Conservation (phyloP, 176 grass and related monocot genomes). For the Cenchrus americanus region DNA sequence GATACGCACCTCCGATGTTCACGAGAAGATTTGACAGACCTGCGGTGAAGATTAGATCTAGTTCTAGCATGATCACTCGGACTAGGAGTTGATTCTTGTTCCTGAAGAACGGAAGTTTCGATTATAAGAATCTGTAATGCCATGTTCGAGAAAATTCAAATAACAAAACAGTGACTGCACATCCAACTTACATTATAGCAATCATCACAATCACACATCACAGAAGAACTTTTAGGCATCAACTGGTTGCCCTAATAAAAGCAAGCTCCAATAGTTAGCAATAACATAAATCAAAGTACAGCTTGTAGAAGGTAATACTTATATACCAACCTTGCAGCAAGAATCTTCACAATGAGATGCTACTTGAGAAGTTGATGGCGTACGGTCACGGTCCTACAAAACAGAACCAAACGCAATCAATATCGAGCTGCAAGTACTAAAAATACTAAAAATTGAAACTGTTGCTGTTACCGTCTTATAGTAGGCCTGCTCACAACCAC, state of each 20-base stretch:
- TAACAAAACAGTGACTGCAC: neutral
- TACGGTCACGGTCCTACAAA: conserved; percentile 41
- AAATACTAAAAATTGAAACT: neutral
- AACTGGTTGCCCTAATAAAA: conserved; percentile 45
- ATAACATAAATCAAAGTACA: neutral
- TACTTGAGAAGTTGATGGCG: conserved; percentile 54
- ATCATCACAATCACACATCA: conserved; percentile 45
- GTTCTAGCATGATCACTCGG: conserved; percentile 46
- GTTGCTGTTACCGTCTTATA: conserved; percentile 49
- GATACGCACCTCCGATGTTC: conserved; percentile 45
- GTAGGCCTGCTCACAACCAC: conserved; percentile 47
- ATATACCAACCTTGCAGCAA: conserved; percentile 34
- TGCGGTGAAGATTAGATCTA: conserved; percentile 24
- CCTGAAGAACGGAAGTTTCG: conserved; percentile 39
- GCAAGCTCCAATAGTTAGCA: conserved; percentile 45
- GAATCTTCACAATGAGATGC: conserved; percentile 42
- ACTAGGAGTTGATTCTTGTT: conserved; percentile 40
- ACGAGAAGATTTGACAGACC: conserved; percentile 34
- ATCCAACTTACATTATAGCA: conserved; percentile 48
- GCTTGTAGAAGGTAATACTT: conserved; percentile 4
- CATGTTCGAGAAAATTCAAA: neutral
- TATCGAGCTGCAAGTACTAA: conserved; percentile 22
- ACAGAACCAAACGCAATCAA: conserved; percentile 2
- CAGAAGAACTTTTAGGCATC: conserved; percentile 40
- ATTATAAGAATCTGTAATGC: conserved; percentile 18